Conservation (phyloP, 768 basidiomycete genomes). For the Tricholoma terreum region DNA sequence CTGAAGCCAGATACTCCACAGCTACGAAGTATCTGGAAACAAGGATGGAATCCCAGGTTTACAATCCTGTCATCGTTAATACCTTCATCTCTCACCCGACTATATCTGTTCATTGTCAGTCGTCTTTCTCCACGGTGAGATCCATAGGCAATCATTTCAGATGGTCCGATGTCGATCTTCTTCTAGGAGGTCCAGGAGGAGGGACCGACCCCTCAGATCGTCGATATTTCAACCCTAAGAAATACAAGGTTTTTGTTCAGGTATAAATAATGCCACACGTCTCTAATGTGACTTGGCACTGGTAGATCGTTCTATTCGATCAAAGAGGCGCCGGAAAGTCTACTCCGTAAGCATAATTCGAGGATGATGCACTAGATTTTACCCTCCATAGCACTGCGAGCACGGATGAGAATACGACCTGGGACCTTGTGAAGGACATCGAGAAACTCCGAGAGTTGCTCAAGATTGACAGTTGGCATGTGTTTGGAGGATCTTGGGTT, state of each 20-base stretch:
- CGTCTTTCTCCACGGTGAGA: conserved; percentile 73
- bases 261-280: background rate
- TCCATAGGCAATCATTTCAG: background rate
- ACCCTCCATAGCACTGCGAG: conserved; percentile 54
- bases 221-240: conserved; percentile 77
- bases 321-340: conserved; percentile 89
- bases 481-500: conserved; percentile 95
- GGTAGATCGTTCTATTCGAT: conserved; percentile 81
- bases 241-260: conserved; percentile 62
- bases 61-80: conserved; percentile 8
- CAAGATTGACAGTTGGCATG: conserved; percentile 82
- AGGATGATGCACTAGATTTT: conserved; percentile 3
- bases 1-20: conserved; percentile 24
- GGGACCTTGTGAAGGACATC: conserved; percentile 89
- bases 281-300: background rate
- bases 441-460: conserved; percentile 79
- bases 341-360: conserved; percentile 56
- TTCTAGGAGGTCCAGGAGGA: conserved; percentile 75
- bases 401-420: conserved; percentile 87
- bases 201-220: conserved; percentile 67
- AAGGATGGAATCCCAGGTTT: conserved; percentile 71
- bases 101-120: conserved; percentile 36
- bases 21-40: conserved; percentile 83
- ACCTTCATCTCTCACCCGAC: background rate
- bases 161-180: background rate